Conservation (phyloP, 352 stramenopile species). For the Pythium guiyangense region DNA sequence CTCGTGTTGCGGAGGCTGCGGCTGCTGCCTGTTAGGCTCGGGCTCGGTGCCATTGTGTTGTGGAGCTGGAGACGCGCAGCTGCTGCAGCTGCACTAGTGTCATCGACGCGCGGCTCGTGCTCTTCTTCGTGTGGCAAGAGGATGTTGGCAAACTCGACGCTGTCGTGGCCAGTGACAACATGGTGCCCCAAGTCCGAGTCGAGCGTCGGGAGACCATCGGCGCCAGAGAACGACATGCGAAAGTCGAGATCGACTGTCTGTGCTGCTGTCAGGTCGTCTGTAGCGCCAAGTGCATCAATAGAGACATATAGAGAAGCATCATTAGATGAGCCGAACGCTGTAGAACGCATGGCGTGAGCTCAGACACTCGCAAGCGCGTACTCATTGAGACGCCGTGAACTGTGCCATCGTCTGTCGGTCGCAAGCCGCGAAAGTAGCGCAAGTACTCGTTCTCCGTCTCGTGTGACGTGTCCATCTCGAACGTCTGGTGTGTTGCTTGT, state of each 20-base stretch:
- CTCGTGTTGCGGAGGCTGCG: neutral
- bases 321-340: too few species aligned
- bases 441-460: conserved; percentile 68
- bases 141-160: conserved; percentile 66
- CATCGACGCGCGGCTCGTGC: conserved; percentile 3
- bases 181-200: conserved; percentile 37
- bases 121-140: conserved; percentile 62
- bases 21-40: neutral
- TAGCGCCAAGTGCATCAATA: neutral
- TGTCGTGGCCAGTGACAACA: conserved; percentile 33
- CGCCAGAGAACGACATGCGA: conserved; percentile 55
- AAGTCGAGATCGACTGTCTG: conserved; percentile 73
- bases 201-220: conserved; percentile 55
- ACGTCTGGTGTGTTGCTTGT: neutral
- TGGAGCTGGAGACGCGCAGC: neutral
- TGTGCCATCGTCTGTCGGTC: conserved; percentile 43
- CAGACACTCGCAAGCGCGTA: conserved; percentile 12
- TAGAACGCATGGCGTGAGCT: too few species aligned
- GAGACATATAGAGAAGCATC: too few species aligned
- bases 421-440: conserved; percentile 68
- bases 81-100: too few species aligned
- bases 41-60: neutral
- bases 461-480: conserved; percentile 20
- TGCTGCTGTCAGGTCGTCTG: conserved; percentile 48
- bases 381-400: conserved; percentile 32